A percentile compares a stretch with the other conserved stretches of the same genome.
These are phyloP conservation scores for Trichoderma koningii DNA, from an alignment of 2,329 filamentous ascomycete genomes.

Conservation along the genomic window DNA sequence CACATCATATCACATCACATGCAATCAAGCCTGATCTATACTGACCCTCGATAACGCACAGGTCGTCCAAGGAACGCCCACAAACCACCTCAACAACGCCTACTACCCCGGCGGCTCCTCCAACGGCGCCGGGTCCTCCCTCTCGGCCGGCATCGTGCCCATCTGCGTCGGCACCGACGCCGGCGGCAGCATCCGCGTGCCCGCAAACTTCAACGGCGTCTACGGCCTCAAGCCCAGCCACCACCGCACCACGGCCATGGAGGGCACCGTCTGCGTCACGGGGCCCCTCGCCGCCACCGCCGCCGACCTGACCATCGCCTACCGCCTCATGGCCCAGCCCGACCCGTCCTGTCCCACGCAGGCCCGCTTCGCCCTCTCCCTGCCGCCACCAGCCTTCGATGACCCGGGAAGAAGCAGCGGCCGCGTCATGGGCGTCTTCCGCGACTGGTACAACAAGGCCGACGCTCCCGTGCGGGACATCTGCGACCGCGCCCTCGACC, in stretches of 20 bases:
- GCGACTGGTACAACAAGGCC: slow-evolving; percentile 52
- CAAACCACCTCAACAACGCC: slow-evolving; percentile 72
- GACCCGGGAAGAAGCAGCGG: no score
- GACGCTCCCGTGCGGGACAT: slow-evolving; percentile 62
- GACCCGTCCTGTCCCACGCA: slow-evolving; percentile 64
- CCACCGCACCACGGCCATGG: slow-evolving; percentile 63
- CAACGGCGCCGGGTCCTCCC: slow-evolving; percentile 71
- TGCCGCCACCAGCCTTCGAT: no score
- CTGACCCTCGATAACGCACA: slow-evolving; percentile 26
- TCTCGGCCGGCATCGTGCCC: slow-evolving; percentile 72
- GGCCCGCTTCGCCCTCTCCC: slow-evolving; percentile 62
- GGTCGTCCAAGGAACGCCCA: slow-evolving; percentile 70
- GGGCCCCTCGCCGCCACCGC: slow-evolving; percentile 78
- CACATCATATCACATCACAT: neutral
- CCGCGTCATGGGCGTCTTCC: slow-evolving; percentile 72
- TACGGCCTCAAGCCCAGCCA: slow-evolving; percentile 82
- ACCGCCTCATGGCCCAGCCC: slow-evolving; percentile 74
- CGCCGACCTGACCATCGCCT: slow-evolving; percentile 78
- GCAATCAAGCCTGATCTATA: neutral
- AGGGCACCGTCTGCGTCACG: slow-evolving; percentile 60
- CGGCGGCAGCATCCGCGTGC: slow-evolving; percentile 74
- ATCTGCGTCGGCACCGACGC: slow-evolving; percentile 75
- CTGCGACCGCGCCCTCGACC: slow-evolving; percentile 63
- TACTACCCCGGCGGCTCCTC: slow-evolving; percentile 85
- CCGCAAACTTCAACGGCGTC: slow-evolving; percentile 72